A percentile compares a stretch with the other conserved stretches of the same genome.
Evolutionary conservation across 805 yeast genomes (phyloP).

Genomic region (Lachancea kluyveri): DNA sequence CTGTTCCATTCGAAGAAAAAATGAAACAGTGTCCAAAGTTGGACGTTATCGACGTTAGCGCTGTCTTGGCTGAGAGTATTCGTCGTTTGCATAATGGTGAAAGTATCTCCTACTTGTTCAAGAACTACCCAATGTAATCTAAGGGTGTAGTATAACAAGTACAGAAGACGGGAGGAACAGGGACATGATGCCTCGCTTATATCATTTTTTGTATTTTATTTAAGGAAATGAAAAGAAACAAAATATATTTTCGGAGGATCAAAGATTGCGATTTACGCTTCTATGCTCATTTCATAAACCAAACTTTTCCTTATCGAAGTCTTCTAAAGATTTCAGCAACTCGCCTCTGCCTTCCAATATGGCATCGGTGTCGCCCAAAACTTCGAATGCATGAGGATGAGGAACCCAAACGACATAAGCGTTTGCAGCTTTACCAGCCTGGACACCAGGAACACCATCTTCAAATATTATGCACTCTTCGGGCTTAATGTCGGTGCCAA

Average conservation of each 20-base stretch:
- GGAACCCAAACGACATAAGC: conserved; percentile 94
- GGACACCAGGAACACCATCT: conserved; percentile 91
- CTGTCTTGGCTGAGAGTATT: conserved; percentile 87
- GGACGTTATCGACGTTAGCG: conserved; percentile 77
- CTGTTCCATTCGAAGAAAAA: conserved; percentile 76
- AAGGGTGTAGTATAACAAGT: neutral
- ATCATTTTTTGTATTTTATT: conserved; percentile 1
- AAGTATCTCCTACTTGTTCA: conserved; percentile 81
- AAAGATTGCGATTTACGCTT: no score
- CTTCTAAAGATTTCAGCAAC: conserved; percentile 43
- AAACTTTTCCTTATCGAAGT: conserved; percentile 45
- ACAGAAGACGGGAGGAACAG: neutral
- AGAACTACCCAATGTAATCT: conserved; percentile 30
- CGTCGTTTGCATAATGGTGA: conserved; percentile 96
- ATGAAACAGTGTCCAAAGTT: conserved; percentile 57
- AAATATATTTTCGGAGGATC: no score
- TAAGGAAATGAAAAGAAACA: no score
- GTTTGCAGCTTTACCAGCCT: conserved; percentile 77
- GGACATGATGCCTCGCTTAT: neutral
- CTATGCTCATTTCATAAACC: conserved; percentile 36
- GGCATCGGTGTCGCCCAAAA: conserved; percentile 45
- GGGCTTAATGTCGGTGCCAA: conserved; percentile 43
- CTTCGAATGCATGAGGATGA: conserved; percentile 60
- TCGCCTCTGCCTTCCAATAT: conserved; percentile 55
- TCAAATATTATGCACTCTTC: conserved; percentile 87